Percentiles rank a stretch among this genome's conserved stretches.
phyloP scores from a whole-genome alignment of 352 stramenopile species.

The Thalassiosira exigua region DNA sequence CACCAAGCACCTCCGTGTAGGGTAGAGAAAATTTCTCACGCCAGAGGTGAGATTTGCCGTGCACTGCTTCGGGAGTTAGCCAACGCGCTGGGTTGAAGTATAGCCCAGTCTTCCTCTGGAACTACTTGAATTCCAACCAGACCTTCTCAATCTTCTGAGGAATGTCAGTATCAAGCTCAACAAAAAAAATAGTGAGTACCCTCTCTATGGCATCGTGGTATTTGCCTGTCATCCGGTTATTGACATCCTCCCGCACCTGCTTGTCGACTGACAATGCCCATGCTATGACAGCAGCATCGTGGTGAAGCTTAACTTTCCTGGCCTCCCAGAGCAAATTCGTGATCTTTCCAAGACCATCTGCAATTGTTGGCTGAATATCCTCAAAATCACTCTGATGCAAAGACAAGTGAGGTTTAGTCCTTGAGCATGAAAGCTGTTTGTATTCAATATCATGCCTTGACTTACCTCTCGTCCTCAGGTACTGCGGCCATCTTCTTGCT shows the following conservation, averaged over 20 bases:
- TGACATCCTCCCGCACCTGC: constrained; percentile 1
- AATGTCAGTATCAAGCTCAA: background rate
- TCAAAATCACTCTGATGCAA: no score
- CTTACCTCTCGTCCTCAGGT: no score
- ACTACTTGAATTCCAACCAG: constrained; percentile 44
- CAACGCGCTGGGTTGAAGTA: constrained; percentile 8
- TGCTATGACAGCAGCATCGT: constrained; percentile 26
- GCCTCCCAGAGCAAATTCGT: constrained; percentile 17
- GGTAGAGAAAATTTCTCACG: constrained; percentile 45
- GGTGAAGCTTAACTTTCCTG: constrained; percentile 17
- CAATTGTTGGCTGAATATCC: constrained; percentile 4
- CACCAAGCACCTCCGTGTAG: constrained; percentile 40
- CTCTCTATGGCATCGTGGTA: background rate
- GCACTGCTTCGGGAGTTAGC: constrained; percentile 12
- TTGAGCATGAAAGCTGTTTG: no score
- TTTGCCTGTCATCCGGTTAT: background rate
- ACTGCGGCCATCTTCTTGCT: no score
- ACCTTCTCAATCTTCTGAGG: constrained; percentile 18
- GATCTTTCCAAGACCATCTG: background rate
- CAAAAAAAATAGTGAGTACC: background rate
- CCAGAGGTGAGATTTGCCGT: constrained; percentile 41
- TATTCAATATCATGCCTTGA: no score
- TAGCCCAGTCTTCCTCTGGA: constrained; percentile 7
- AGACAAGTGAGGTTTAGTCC: no score
- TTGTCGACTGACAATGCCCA: constrained; percentile 20